Base-by-base conservation (phyloP, 2,329 filamentous ascomycete genomes). In the Aspergillus fumigatiaffinis region DNA sequence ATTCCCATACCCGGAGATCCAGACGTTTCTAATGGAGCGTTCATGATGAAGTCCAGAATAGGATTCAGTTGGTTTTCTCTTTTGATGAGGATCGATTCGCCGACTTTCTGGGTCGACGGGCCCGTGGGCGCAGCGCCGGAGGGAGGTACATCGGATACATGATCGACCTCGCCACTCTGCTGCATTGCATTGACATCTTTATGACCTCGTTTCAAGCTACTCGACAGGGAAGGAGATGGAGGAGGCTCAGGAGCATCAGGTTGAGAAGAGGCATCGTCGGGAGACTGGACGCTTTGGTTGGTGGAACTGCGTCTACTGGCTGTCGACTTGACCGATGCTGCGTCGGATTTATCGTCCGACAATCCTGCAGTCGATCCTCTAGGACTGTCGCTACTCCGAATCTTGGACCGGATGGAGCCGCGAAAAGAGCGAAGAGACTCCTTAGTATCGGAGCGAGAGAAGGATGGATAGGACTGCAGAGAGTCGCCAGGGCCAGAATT, bases 361-460 rank as follows among this genome's bases (percentile, higher is more conserved):
- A 92, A 73, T 42, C 75, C 79, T 26, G 90, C 80, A 41, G 84
- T 80, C 12, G 92, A 96, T 64, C 82, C 87, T 63, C 91, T 84
- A 23, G 92, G 92, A 72, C 92, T 96, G 70, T 96, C 92, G 49
- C 80, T 85, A 64, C 64, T 72, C 70, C 72, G 72, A 59, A 96
- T 97, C 77, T 97, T 97, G 60, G 91, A 95, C 59, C 91, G 85
- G 65, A 97, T 84, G 8, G 84, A 84, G 42, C 87, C 88, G 65
- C 90, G 86, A 74, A 97, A 87, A 4, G 92, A 97, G 63, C 92
- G 89, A 32, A 89, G 86, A 6, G 92, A 97, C 64, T 96, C 92
- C 73, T 92, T 93, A 28, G 93, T 97, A 72, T 97, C 93, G 56
- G 92, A 91, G 72, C 89, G 89, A 77, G 88, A 90, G 73, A 97